Evolutionary conservation across 345 rosid genomes (phyloP), one percentile per base, ranked within the genome.

Genomic region (Hypericum perforatum): DNA sequence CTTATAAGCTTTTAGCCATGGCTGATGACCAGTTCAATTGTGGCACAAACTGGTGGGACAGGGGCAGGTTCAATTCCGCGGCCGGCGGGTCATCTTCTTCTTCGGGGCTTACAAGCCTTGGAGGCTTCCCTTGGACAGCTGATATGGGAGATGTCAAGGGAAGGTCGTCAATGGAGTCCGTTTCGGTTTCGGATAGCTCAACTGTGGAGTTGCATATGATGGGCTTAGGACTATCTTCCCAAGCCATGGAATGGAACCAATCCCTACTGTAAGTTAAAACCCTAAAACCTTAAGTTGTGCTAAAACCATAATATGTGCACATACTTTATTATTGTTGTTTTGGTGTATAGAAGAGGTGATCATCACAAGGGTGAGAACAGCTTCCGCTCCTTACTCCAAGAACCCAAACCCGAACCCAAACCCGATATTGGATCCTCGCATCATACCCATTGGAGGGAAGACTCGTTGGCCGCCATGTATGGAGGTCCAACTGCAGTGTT

Each of bases 151-250:
- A 70, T 47, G 69, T 68, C 47, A 74, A 78, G 41, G 53, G 63
- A 63, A 80, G 89, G 68, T 67, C 98, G 49, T 75, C 87, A 0
- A 60, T 78, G 57, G 95, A 83, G 44, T 76, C 85, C 0, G 78
- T 53, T 15, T 61, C 84, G 0, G 79, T 64, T 36, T 70, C 81
- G 0, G 84, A 77, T 45, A 65, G 63, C 61, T 75, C 86, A 6
- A 70, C 52, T 22, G 75, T 65, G 68, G 82, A 73, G 36, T 73
- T 80, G 47, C 88, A 88, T 15, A 77, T 88, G 86, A 92, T 92
- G 88, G 85, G 83, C 37, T 61, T 92, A 66, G 95, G 89, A 43
- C 88, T 92, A 48, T 80, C 98, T 54, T 81, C 95, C 1, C 98
- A 74, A 39, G 68, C 82, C 77, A 64, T 83, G 66, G 95, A 88